Percentiles rank a stretch among this genome's conserved stretches.
phyloP scores from a whole-genome alignment of 805 yeast genomes.

The Kluyveromyces siamensis region DNA sequence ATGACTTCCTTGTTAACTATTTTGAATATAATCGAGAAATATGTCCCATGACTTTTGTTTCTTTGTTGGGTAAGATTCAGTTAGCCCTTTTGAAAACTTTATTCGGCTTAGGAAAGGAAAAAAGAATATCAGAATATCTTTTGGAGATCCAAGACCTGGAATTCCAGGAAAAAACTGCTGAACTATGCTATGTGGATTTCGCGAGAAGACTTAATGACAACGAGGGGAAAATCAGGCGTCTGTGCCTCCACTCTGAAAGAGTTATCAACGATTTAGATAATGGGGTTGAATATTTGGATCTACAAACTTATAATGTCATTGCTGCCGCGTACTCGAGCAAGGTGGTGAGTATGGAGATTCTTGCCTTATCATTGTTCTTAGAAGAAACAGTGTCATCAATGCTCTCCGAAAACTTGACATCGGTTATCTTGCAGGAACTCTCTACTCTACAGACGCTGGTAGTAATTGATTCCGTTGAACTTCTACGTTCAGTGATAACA shows the following conservation, averaged over 20 bases:
- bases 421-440: slow-evolving; percentile 35
- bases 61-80: slow-evolving; percentile 18
- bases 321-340: slow-evolving; percentile 47
- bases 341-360: slow-evolving; percentile 47
- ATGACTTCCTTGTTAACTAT: slow-evolving; percentile 24
- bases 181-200: slow-evolving; percentile 26
- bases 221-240: slow-evolving; percentile 8
- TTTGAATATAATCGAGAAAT: slow-evolving; percentile 22
- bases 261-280: slow-evolving; percentile 36
- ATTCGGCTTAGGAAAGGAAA: slow-evolving; percentile 6
- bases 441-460: slow-evolving; percentile 30
- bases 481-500: slow-evolving; percentile 44
- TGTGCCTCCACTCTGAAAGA: slow-evolving; percentile 13
- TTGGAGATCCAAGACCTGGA: slow-evolving; percentile 7
- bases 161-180: slow-evolving; percentile 11
- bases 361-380: slow-evolving; percentile 31
- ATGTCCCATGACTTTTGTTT: slow-evolving; percentile 16
- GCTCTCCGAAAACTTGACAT: slow-evolving; percentile 40
- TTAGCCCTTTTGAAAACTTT: slow-evolving; percentile 9
- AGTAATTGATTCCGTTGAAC: slow-evolving; percentile 42
- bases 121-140: slow-evolving; percentile 6
- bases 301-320: slow-evolving; percentile 40
- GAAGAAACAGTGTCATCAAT: slow-evolving; percentile 43
- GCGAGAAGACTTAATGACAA: slow-evolving; percentile 30
- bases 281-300: slow-evolving; percentile 47